Evolutionary conservation across 768 basidiomycete genomes (phyloP).

Genomic region (Steccherinum ochraceum): DNA sequence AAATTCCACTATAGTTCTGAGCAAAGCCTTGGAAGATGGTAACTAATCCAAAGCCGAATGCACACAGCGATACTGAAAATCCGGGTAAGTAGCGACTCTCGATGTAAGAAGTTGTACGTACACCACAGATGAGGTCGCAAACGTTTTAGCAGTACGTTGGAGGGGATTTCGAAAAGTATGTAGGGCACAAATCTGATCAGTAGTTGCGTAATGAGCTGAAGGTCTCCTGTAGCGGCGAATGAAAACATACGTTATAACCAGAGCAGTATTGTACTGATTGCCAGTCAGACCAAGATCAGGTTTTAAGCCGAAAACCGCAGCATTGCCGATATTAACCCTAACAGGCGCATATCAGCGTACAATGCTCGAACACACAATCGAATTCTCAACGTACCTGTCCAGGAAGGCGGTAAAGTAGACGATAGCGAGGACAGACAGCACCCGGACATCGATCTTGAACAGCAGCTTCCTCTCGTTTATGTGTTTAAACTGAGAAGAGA

Average conservation of each 20-base stretch:
- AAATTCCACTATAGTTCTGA: constrained; percentile 27
- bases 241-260: constrained; percentile 24
- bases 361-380: neutral
- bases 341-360: neutral
- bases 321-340: constrained; percentile 28
- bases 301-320: constrained; percentile 24
- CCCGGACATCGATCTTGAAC: constrained; percentile 27
- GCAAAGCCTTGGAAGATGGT: constrained; percentile 26
- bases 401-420: constrained; percentile 41
- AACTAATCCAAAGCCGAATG: constrained; percentile 32
- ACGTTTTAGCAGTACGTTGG: constrained; percentile 26
- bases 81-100: neutral
- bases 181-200: constrained; percentile 25
- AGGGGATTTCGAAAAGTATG: constrained; percentile 29
- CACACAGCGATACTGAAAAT: constrained; percentile 25
- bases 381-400: constrained; percentile 17
- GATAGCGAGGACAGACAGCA: constrained; percentile 36
- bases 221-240: neutral
- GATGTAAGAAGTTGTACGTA: constrained; percentile 8
- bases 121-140: constrained; percentile 31
- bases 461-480: constrained; percentile 24
- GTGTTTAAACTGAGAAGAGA: constrained; percentile 3
- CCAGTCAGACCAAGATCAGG: constrained; percentile 21
- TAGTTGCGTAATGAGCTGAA: neutral
- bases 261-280: constrained; percentile 23